These are phyloP conservation scores for Agastache rugosa DNA, from an alignment of 257 asterid species.

Conservation along the genomic window DNA sequence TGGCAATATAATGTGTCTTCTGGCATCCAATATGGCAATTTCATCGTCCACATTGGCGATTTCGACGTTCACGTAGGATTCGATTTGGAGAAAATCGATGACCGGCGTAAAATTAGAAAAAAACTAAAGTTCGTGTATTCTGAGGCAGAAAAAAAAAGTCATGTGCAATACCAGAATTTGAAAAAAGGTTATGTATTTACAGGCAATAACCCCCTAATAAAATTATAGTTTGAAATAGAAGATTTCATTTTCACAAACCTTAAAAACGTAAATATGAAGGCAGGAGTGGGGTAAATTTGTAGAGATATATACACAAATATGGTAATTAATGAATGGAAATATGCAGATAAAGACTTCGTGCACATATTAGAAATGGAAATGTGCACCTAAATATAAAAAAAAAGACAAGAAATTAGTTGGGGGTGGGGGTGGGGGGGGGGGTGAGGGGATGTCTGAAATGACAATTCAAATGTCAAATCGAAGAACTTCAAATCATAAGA, in stretches of 20 bases:
- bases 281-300: neutral
- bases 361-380: slow-evolving; percentile 25
- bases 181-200: no score
- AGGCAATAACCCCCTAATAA: no score
- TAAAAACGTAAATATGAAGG: neutral
- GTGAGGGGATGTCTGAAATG: slow-evolving; percentile 48
- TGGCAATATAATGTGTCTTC: no score
- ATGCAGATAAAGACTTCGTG: slow-evolving; percentile 26
- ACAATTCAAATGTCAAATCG: slow-evolving; percentile 79
- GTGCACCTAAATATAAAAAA: slow-evolving; percentile 18
- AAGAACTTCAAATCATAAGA: slow-evolving; percentile 66
- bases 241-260: neutral
- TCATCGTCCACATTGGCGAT: no score
- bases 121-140: no score
- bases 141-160: no score
- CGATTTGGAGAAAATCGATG: no score
- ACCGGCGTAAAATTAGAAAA: no score
- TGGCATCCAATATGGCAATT: no score
- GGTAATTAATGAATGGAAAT: slow-evolving; percentile 29
- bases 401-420: slow-evolving; percentile 24
- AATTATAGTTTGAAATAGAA: no score
- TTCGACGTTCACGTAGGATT: no score
- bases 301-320: neutral
- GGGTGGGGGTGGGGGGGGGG: slow-evolving; percentile 8
- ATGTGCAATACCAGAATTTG: no score